A percentile compares a stretch with the other conserved stretches of the same genome.
Conservation (phyloP, 202 grass and related monocot genomes). For the Zizania palustris region DNA sequence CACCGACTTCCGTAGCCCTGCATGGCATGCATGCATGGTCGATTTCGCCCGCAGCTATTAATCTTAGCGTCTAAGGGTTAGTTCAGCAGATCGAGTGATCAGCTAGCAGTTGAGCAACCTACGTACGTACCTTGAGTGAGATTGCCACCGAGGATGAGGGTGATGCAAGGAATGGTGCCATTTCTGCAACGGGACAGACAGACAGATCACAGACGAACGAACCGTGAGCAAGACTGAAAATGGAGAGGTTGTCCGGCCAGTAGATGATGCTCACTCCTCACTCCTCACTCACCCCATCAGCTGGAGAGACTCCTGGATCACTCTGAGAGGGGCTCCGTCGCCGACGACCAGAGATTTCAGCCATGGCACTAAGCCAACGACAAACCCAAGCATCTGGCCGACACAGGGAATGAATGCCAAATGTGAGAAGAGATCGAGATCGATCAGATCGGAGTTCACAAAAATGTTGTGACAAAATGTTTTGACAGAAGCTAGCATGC, state of each 20-base stretch:
- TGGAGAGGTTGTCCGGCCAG: too few relatives aligned
- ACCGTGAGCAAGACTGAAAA: neutral
- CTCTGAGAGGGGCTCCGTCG: slow-evolving; percentile 57
- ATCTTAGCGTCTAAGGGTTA: too few relatives aligned
- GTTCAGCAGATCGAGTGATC: too few relatives aligned
- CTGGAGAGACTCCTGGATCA: slow-evolving; percentile 76
- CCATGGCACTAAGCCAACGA: slow-evolving; percentile 78
- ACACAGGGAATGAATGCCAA: neutral
- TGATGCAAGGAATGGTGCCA: slow-evolving; percentile 87
- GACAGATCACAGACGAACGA: too few relatives aligned
- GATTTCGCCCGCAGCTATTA: too few relatives aligned
- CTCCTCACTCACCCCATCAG: slow-evolving; percentile 66
- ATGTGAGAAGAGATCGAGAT: neutral
- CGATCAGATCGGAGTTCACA: too few relatives aligned
- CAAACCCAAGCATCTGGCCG: slow-evolving; percentile 64
- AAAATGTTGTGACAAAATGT: neutral
- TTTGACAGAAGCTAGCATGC: slow-evolving; percentile 1
- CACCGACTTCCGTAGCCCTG: slow-evolving; percentile 63
- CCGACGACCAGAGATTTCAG: slow-evolving; percentile 81
- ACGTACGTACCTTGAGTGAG: slow-evolving; percentile 88
- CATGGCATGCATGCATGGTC: neutral
- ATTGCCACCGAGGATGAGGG: slow-evolving; percentile 91
- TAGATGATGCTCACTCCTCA: too few relatives aligned
- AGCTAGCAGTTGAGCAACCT: neutral
- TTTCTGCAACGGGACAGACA: slow-evolving; percentile 53